phyloP scores from a whole-genome alignment of 768 basidiomycete genomes.

The Lactarius psammicola region DNA sequence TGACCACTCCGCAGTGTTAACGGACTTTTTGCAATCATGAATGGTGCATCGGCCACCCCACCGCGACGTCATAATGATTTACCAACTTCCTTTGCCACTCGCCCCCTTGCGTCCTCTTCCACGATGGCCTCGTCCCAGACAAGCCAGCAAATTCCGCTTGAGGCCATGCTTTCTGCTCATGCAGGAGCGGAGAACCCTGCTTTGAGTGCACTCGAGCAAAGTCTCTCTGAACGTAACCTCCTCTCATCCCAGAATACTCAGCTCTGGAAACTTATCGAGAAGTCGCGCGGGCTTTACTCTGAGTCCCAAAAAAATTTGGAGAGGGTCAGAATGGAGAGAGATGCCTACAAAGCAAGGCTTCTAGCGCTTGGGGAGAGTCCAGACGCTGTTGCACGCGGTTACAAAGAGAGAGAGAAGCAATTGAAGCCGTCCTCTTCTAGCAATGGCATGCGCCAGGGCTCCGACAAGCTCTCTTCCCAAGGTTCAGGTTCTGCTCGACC shows the following conservation, averaged over 20 bases:
- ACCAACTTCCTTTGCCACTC: slow-evolving; percentile 17
- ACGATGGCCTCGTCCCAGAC: slow-evolving; percentile 34
- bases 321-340: slow-evolving; percentile 77
- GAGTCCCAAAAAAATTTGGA: slow-evolving; percentile 84
- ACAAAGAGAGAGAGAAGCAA: slow-evolving; percentile 35
- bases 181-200: slow-evolving; percentile 52
- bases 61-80: slow-evolving; percentile 26
- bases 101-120: slow-evolving; percentile 32
- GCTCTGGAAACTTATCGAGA: slow-evolving; percentile 94
- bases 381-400: slow-evolving; percentile 40
- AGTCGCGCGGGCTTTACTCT: slow-evolving; percentile 78
- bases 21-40: slow-evolving; percentile 20
- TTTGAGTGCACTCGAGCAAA: slow-evolving; percentile 66
- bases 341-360: slow-evolving; percentile 48
- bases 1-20: slow-evolving; percentile 6
- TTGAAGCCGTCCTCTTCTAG: slow-evolving; percentile 35
- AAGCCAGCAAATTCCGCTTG: slow-evolving; percentile 41
- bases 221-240: slow-evolving; percentile 75
- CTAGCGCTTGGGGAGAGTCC: slow-evolving; percentile 44
- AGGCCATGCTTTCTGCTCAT: slow-evolving; percentile 55
- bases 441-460: slow-evolving; percentile 32
- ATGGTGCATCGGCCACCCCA: slow-evolving; percentile 18
- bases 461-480: slow-evolving; percentile 23
- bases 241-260: slow-evolving; percentile 83
- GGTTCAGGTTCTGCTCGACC: slow-evolving; percentile 26